A percentile compares a stretch with the other conserved stretches of the same genome.
phyloP scores from a whole-genome alignment of 306 rosid species.

The Malus sieversii region DNA sequence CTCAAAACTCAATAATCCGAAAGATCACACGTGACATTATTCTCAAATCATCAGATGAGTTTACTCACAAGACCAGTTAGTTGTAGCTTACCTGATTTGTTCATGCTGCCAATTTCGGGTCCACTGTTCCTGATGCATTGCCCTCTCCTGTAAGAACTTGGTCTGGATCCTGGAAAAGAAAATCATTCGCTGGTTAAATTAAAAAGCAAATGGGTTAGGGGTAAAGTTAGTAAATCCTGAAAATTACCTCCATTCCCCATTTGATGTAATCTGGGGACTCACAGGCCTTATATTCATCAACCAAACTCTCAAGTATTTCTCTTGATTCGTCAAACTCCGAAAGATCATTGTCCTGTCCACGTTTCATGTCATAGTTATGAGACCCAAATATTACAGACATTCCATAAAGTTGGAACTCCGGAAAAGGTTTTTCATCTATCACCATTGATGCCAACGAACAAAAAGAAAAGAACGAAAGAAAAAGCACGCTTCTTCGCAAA shows the following conservation, averaged over 20 bases:
- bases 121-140: slow-evolving; percentile 68
- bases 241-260: slow-evolving; percentile 98
- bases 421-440: slow-evolving; percentile 6
- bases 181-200: slow-evolving; percentile 10
- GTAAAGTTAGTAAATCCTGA: slow-evolving; percentile 11
- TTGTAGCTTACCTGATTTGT: slow-evolving; percentile 30
- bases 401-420: slow-evolving; percentile 9
- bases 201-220: slow-evolving; percentile 9
- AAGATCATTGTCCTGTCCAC: slow-evolving; percentile 93
- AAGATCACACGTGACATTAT: neutral
- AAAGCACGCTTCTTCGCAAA: neutral
- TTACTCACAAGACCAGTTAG: neutral
- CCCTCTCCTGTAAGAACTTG: slow-evolving; percentile 74
- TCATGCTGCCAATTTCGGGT: slow-evolving; percentile 58
- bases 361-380: slow-evolving; percentile 15
- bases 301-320: slow-evolving; percentile 87
- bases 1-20: neutral
- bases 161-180: slow-evolving; percentile 64
- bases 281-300: slow-evolving; percentile 96
- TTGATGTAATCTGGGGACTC: slow-evolving; percentile 99
- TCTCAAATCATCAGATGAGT: neutral
- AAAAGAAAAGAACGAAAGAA: neutral
- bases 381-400: slow-evolving; percentile 12
- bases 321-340: slow-evolving; percentile 99
- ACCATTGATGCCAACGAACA: neutral